Evolutionary conservation across 2,329 filamentous ascomycete species (phyloP), one percentile per base, ranked within the genome.

Genomic region (Pochonia chlamydosporia): DNA sequence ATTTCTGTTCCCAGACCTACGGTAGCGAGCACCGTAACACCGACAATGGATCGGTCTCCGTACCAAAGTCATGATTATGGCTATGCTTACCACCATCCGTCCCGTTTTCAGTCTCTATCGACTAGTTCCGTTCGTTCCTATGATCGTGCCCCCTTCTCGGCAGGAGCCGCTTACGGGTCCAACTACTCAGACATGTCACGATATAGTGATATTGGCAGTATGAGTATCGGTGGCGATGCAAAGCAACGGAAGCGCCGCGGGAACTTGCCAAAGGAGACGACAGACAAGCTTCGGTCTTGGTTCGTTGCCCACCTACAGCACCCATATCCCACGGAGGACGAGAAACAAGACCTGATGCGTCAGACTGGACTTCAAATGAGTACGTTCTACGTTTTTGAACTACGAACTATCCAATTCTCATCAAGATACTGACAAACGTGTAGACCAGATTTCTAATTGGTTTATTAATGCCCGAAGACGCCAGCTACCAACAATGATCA

Each of bases 201-300:
- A 11, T 67, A 68, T 20, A 63, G 63, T 14, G 68, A 74, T 3
- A 54, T 69, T 16, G 66, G 68, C 20, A 42, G 28, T 3, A 54
- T 69, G 16, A 66, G 68, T 18, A 42, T 42, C 3, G 30, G 60
- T 16, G 66, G 62, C 3, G 75, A 78, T 48, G 68, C 60, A 49
- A 79, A 76, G 61, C 74, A 74, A 54, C 69, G 79, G 26, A 84
- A 81, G 63, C 76, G 89, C 44, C 78, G 90, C 33, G 90, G 90
- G 1, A 96, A 96, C 59, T 73, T 96, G 3, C 90, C 90, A n/a
- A 95, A 95, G 61, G 86, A 90, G 46, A 88, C 89, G 0, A 96
- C 89, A 0, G 87, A 91, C 61, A 84, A 87, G 54, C 73, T 96
- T 35, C 81, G 87, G 46, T 73, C 79, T 1, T 96, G 90, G 90